Conservation (phyloP, 2,329 filamentous ascomycete genomes). For the Laburnicola sp. region DNA sequence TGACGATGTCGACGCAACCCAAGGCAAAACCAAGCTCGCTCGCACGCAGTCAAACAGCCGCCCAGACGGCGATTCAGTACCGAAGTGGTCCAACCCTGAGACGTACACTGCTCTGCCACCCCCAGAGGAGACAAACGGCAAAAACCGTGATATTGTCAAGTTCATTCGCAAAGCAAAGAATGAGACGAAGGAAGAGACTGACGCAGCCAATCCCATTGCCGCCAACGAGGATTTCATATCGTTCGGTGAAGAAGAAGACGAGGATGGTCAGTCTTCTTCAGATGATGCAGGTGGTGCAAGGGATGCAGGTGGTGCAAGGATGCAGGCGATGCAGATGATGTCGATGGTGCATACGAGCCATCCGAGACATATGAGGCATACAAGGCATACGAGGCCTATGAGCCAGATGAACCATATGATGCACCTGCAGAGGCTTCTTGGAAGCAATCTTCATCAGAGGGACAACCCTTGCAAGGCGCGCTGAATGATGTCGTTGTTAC, state of each 20-base stretch:
- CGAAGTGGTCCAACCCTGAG: conserved; percentile 95
- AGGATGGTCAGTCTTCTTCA: conserved; percentile 21
- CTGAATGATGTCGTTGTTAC: conserved; percentile 22
- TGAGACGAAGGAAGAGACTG: conserved; percentile 57
- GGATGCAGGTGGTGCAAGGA: no score
- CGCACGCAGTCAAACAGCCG: conserved; percentile 20
- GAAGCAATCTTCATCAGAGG: background rate
- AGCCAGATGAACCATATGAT: background rate
- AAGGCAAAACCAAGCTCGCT: conserved; percentile 31
- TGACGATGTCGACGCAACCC: conserved; percentile 21
- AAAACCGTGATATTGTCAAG: conserved; percentile 85
- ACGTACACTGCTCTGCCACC: conserved; percentile 88
- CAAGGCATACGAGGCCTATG: no score
- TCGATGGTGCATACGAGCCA: no score
- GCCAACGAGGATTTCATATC: conserved; percentile 84
- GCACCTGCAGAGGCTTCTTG: background rate
- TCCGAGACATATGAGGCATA: no score
- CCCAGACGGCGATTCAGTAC: conserved; percentile 48
- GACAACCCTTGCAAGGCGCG: conserved; percentile 23
- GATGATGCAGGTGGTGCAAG: background rate
- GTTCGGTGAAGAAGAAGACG: conserved; percentile 68
- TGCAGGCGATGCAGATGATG: no score
- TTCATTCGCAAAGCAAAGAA: conserved; percentile 87
- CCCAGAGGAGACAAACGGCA: conserved; percentile 69
- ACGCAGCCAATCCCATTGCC: conserved; percentile 53